These are phyloP conservation scores for Phlyctochytrium arcticum DNA, from an alignment of 192 early-diverging fungal species.

Conservation along the genomic window DNA sequence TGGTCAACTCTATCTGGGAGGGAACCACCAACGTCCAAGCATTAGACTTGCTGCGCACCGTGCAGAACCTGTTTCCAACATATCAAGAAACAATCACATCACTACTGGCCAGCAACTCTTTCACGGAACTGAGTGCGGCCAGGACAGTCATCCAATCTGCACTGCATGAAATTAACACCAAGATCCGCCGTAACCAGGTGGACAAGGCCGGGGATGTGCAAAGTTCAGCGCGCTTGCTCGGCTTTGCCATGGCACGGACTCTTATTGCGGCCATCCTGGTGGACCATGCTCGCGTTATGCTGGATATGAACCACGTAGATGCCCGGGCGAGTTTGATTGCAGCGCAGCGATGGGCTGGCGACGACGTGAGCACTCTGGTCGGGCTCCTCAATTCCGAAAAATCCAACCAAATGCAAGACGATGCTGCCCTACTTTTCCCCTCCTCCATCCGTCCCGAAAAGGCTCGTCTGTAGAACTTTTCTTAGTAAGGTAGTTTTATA, in stretches of 20 bases:
- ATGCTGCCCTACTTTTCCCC: too few species aligned
- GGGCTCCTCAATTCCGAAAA: too few species aligned
- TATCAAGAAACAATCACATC: not conserved
- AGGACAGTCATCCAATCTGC: not conserved
- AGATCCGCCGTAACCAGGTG: constrained; percentile 1
- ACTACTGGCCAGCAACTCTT: not conserved
- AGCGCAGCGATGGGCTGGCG: not conserved
- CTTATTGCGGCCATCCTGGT: constrained; percentile 46
- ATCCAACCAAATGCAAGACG: too few species aligned
- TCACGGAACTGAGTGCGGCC: not conserved
- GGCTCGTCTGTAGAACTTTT: too few species aligned
- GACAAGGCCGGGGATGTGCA: constrained; percentile 30
- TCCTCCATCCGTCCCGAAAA: too few species aligned
- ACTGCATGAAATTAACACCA: not conserved
- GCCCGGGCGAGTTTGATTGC: not conserved
- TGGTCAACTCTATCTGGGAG: constrained; percentile 74
- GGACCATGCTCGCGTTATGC: constrained; percentile 36
- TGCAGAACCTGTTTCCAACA: constrained; percentile 15
- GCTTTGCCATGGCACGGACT: constrained; percentile 44
- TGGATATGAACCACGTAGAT: not conserved
- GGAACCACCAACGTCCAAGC: constrained; percentile 68
- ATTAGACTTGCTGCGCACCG: constrained; percentile 42
- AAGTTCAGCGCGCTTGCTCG: constrained; percentile 42
- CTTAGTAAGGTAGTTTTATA: too few species aligned
- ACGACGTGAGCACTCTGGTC: too few species aligned